phyloP scores from a whole-genome alignment of 345 rosid species.

The Hypericum androsaemum region DNA sequence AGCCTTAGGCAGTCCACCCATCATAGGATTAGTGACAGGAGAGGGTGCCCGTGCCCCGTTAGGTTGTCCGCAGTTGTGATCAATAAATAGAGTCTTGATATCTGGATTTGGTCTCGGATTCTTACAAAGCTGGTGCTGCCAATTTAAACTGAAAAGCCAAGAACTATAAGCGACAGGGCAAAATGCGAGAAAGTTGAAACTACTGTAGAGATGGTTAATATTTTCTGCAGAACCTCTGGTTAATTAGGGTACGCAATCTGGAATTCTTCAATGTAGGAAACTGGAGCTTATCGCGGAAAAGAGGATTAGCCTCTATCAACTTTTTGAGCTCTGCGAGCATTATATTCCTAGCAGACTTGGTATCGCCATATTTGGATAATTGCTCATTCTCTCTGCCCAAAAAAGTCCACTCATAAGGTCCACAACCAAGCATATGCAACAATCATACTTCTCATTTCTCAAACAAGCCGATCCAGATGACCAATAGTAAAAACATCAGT shows the following conservation, averaged over 20 bases:
- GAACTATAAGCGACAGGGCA: slow-evolving; percentile 12
- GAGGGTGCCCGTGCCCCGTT: slow-evolving; percentile 68
- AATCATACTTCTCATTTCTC: slow-evolving; percentile 2
- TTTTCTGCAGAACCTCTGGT: slow-evolving; percentile 50
- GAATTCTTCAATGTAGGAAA: slow-evolving; percentile 72
- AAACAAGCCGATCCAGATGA: background rate
- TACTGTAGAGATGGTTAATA: slow-evolving; percentile 6
- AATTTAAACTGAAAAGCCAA: slow-evolving; percentile 52
- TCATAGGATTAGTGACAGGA: slow-evolving; percentile 66
- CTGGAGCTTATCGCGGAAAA: slow-evolving; percentile 87
- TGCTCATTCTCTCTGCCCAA: slow-evolving; percentile 70
- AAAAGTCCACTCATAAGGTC: slow-evolving; percentile 12
- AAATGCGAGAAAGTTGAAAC: background rate
- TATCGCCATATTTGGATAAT: slow-evolving; percentile 76
- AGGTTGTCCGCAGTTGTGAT: slow-evolving; percentile 65
- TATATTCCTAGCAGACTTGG: slow-evolving; percentile 70
- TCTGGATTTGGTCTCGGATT: slow-evolving; percentile 77
- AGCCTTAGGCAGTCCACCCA: slow-evolving; percentile 52
- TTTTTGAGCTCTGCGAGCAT: slow-evolving; percentile 80
- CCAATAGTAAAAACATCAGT: slow-evolving; percentile 1
- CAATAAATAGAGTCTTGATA: slow-evolving; percentile 70
- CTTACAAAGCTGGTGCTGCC: slow-evolving; percentile 88
- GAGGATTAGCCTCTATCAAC: slow-evolving; percentile 74
- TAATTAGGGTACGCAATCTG: slow-evolving; percentile 67
- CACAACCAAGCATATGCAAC: background rate